phyloP scores from a whole-genome alignment of 108 stramenopile species.

The Cylindrotheca closterium region DNA sequence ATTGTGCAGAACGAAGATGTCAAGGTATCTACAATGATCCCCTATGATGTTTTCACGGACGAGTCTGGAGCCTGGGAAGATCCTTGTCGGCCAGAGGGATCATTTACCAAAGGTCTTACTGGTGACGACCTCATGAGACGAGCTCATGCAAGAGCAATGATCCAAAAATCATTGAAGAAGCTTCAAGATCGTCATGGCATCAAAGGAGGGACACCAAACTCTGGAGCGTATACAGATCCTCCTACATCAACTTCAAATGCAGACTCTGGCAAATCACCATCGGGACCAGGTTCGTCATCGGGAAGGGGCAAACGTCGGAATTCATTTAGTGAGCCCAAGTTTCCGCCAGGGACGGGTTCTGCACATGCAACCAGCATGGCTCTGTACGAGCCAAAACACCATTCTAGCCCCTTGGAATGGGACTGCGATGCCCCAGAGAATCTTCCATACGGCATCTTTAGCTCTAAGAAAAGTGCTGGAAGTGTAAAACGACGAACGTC shows the following conservation, averaged over 20 bases:
- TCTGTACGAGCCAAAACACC: constrained; percentile 68
- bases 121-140: constrained; percentile 68
- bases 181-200: constrained; percentile 77
- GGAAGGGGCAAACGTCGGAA: constrained; percentile 34
- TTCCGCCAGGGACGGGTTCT: constrained; percentile 58
- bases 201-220: constrained; percentile 61
- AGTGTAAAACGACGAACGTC: constrained; percentile 16
- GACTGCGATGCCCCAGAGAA: constrained; percentile 45
- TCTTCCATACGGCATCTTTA: constrained; percentile 58
- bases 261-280: constrained; percentile 3
- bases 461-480: neutral
- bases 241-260: constrained; percentile 4
- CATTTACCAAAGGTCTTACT: constrained; percentile 51
- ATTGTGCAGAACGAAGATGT: constrained; percentile 70
- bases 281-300: constrained; percentile 11
- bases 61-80: constrained; percentile 83
- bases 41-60: constrained; percentile 79
- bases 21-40: constrained; percentile 74
- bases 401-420: constrained; percentile 58
- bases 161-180: constrained; percentile 81
- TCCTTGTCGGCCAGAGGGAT: constrained; percentile 62
- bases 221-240: constrained; percentile 74
- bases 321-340: constrained; percentile 35
- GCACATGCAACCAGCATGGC: constrained; percentile 48
- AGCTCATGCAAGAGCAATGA: constrained; percentile 78